Percentiles rank a stretch among this genome's conserved stretches.
Conservation (phyloP, 495 filamentous ascomycete species). For the Trichoderma reesei region DNA sequence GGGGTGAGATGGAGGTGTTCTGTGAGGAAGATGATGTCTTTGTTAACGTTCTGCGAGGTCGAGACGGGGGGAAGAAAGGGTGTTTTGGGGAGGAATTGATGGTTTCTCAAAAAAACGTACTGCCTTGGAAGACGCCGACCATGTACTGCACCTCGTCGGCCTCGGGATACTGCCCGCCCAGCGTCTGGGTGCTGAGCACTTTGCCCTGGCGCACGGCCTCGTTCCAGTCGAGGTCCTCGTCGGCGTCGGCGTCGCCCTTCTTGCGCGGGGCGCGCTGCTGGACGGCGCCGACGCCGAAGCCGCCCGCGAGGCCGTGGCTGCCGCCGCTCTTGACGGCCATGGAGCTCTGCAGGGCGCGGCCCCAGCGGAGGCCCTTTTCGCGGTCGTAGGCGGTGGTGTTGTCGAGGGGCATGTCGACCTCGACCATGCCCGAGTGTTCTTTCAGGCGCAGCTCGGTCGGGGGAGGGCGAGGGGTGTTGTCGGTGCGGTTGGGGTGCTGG, state of each 20-base stretch:
- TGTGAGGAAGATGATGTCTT: slow-evolving; percentile 12
- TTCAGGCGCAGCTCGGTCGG: slow-evolving; percentile 35
- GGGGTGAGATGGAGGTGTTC: slow-evolving; percentile 41
- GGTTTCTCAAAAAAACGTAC: slow-evolving; percentile 19
- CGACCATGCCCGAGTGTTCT: slow-evolving; percentile 34
- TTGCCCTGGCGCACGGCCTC: slow-evolving; percentile 36
- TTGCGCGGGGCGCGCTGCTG: slow-evolving; percentile 12
- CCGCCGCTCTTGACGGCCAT: slow-evolving; percentile 37
- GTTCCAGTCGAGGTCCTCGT: slow-evolving; percentile 28
- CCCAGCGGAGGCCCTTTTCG: slow-evolving; percentile 38
- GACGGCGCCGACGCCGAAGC: slow-evolving; percentile 33
- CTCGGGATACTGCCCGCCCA: slow-evolving; percentile 29
- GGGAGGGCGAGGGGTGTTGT: slow-evolving; percentile 22
- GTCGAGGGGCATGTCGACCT: slow-evolving; percentile 38
- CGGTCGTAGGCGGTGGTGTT: slow-evolving; percentile 33
- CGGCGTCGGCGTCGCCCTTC: slow-evolving; percentile 20
- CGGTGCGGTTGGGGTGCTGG: slow-evolving; percentile 32
- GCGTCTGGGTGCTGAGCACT: slow-evolving; percentile 34
- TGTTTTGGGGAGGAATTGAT: not conserved
- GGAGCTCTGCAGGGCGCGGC: slow-evolving; percentile 29
- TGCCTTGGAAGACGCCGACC: slow-evolving; percentile 41
- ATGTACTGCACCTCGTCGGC: slow-evolving; percentile 32
- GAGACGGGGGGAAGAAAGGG: not conserved
- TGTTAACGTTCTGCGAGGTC: not conserved
- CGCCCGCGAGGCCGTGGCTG: slow-evolving; percentile 35